A percentile compares a stretch with the other conserved stretches of the same genome.
Conservation (phyloP, 768 basidiomycete genomes). For the Naganishia vaughanmartiniae region DNA sequence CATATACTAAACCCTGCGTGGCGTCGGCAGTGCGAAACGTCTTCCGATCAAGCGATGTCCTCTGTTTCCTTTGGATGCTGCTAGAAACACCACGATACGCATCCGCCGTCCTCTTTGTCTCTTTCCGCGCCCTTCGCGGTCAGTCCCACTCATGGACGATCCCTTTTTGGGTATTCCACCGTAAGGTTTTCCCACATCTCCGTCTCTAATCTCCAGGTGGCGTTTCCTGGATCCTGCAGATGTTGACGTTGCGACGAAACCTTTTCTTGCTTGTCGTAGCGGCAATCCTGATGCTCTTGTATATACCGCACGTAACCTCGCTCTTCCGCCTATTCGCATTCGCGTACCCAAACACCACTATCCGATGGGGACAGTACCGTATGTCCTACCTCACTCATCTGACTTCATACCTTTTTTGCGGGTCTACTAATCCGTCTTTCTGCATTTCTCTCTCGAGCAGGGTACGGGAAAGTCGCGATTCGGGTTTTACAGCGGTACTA, state of each 20-base stretch:
- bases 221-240: too few relatives aligned
- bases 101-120: neutral
- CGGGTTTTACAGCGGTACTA: constrained; percentile 15
- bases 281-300: constrained; percentile 1
- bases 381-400: neutral
- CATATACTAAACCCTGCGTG: neutral
- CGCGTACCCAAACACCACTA: constrained; percentile 13
- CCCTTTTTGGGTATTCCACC: constrained; percentile 3
- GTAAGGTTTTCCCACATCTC: neutral
- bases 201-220: neutral
- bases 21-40: neutral
- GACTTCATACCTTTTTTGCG: neutral
- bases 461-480: constrained; percentile 18
- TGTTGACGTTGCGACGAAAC: neutral
- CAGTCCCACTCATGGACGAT: constrained; percentile 14
- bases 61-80: constrained; percentile 22
- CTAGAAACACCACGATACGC: constrained; percentile 16
- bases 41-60: constrained; percentile 18
- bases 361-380: constrained; percentile 13
- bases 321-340: constrained; percentile 16
- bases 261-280: neutral
- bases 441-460: neutral
- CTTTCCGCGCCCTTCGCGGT: constrained; percentile 9
- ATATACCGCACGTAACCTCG: constrained; percentile 20
- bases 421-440: neutral